phyloP scores from a whole-genome alignment of 2,329 filamentous ascomycete genomes.

The Biscogniauxia sp. region DNA sequence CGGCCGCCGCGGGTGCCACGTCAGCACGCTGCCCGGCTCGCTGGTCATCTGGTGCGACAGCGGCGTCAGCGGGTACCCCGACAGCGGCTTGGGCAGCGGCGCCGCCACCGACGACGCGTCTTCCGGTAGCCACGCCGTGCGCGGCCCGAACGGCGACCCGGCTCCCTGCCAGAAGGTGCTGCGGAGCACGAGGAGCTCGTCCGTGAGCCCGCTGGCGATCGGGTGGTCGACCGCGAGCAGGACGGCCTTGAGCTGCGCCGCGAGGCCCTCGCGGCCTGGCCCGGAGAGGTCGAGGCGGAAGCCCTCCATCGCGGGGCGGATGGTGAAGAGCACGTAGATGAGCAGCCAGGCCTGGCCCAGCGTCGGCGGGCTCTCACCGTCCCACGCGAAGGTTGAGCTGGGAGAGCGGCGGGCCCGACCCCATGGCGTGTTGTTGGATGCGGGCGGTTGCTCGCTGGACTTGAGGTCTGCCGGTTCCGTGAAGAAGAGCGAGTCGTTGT shows the following conservation, averaged over 20 bases:
- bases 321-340: slow-evolving; percentile 50
- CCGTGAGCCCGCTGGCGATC: slow-evolving; percentile 26
- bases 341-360: slow-evolving; percentile 53
- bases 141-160: slow-evolving; percentile 63
- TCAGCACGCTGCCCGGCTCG: slow-evolving; percentile 31
- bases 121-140: slow-evolving; percentile 58
- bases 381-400: slow-evolving; percentile 45
- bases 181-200: slow-evolving; percentile 43
- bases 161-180: slow-evolving; percentile 70
- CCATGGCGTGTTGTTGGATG: slow-evolving; percentile 56
- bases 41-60: slow-evolving; percentile 45
- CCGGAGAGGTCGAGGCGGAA: slow-evolving; percentile 48
- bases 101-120: slow-evolving; percentile 31
- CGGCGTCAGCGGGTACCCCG: slow-evolving; percentile 48
- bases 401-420: slow-evolving; percentile 54
- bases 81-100: slow-evolving; percentile 37
- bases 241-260: slow-evolving; percentile 43
- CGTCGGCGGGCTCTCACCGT: slow-evolving; percentile 38
- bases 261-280: slow-evolving; percentile 30
- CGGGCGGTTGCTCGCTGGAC: slow-evolving; percentile 47
- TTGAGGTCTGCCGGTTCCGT: slow-evolving; percentile 46
- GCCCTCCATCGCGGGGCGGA: slow-evolving; percentile 47
- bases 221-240: slow-evolving; percentile 51
- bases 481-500: slow-evolving; percentile 41
- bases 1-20: slow-evolving; percentile 67